Evolutionary conservation across 2,329 filamentous ascomycete species (phyloP).

Genomic region (Fusarium euwallaceae): DNA sequence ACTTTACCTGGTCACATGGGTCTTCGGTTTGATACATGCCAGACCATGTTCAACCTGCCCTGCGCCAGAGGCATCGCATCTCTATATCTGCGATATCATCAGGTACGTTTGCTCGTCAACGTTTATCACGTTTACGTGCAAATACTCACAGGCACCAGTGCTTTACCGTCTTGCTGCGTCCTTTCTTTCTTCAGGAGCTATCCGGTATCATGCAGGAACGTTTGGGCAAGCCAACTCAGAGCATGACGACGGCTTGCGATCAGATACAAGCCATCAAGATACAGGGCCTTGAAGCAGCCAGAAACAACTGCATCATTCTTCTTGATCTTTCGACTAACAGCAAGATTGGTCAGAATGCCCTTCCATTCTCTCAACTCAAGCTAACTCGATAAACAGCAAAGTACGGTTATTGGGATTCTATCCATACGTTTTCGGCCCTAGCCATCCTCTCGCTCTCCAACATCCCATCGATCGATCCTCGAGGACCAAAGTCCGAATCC

Average conservation of each 20-base stretch:
- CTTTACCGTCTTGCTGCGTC: conserved; percentile 11
- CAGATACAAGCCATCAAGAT: conserved; percentile 7
- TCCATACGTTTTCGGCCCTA: conserved; percentile 18
- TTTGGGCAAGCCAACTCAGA: neutral
- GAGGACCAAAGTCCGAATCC: neutral
- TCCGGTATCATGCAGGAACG: conserved; percentile 12
- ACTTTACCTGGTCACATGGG: conserved; percentile 5
- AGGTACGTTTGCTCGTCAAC: neutral
- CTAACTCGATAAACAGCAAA: conserved; percentile 3
- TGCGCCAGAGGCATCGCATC: conserved; percentile 20
- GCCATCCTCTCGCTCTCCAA: conserved; percentile 17
- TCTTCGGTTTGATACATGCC: conserved; percentile 7
- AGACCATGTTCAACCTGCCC: conserved; percentile 3
- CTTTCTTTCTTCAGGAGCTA: conserved; percentile 17
- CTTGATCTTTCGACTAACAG: conserved; percentile 1
- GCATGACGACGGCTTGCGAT: neutral
- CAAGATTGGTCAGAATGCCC: conserved; percentile 12
- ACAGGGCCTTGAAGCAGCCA: conserved; percentile 15
- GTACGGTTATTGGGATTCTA: conserved; percentile 22
- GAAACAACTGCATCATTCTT: conserved; percentile 13
- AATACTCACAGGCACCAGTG: neutral
- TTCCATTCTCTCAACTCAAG: neutral
- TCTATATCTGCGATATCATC: conserved; percentile 17
- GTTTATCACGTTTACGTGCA: neutral
- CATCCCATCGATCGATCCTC: conserved; percentile 3